These are phyloP conservation scores for Ceratocystis colombiana DNA, from an alignment of 2,329 filamentous ascomycete genomes.

Conservation along the genomic window DNA sequence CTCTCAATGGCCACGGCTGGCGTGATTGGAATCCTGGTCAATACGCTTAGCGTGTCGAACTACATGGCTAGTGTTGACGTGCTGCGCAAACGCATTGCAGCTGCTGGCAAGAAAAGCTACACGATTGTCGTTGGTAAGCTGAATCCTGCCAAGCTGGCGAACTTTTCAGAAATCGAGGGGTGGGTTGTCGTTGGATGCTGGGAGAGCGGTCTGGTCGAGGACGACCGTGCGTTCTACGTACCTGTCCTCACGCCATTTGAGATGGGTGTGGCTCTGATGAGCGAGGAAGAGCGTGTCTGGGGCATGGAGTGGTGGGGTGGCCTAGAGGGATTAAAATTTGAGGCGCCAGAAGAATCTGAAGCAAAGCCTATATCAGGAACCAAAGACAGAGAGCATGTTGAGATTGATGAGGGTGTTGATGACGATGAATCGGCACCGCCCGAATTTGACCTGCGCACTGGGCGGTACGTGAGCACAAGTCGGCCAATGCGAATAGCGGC, in stretches of 20 bases:
- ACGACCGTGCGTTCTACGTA: conserved; percentile 68
- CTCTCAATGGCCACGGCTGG: conserved; percentile 69
- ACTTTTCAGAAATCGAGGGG: conserved; percentile 88
- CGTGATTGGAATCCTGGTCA: conserved; percentile 88
- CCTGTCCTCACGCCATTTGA: conserved; percentile 95
- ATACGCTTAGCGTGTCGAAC: conserved; percentile 84
- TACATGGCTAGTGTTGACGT: conserved; percentile 72
- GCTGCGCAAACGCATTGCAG: conserved; percentile 60
- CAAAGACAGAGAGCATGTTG: conserved; percentile 28
- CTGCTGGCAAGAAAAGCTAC: conserved; percentile 86
- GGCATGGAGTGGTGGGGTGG: conserved; percentile 81
- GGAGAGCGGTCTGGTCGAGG: conserved; percentile 89
- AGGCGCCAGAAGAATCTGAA: conserved; percentile 24
- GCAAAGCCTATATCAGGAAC: conserved; percentile 27
- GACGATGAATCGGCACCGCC: conserved; percentile 69
- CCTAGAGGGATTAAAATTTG: conserved; percentile 53
- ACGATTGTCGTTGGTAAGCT: conserved; percentile 94
- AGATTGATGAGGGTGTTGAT: conserved; percentile 40
- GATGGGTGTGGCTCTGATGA: conserved; percentile 63
- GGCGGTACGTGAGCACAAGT: conserved; percentile 67
- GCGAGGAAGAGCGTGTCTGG: conserved; percentile 71
- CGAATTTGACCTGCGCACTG: conserved; percentile 85
- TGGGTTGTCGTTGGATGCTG: conserved; percentile 98
- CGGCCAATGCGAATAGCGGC: conserved; percentile 52
- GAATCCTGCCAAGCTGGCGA: conserved; percentile 90